phyloP scores from a whole-genome alignment of 441 rosid genomes.

The Pelargonium citronellum region DNA sequence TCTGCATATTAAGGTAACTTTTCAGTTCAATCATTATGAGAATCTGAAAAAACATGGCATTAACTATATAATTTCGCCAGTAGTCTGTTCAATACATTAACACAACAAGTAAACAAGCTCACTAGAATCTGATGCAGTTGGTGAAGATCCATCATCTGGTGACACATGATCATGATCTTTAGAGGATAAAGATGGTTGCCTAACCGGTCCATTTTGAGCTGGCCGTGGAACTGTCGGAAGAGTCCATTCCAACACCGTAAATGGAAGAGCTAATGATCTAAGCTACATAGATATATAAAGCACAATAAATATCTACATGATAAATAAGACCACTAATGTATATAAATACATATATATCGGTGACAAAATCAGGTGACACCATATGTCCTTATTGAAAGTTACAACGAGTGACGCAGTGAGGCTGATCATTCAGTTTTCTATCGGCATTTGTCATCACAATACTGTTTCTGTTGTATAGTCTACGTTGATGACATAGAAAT shows the following conservation, averaged over 20 bases:
- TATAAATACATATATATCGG: neutral
- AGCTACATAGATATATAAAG: slow-evolving; percentile 65
- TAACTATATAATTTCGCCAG: slow-evolving; percentile 16
- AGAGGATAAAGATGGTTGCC: slow-evolving; percentile 39
- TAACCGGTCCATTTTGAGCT: slow-evolving; percentile 50
- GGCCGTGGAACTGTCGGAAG: slow-evolving; percentile 94
- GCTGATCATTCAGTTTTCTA: too few relatives aligned
- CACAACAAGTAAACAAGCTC: slow-evolving; percentile 33
- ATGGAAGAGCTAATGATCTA: slow-evolving; percentile 99
- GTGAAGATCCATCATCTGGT: slow-evolving; percentile 48
- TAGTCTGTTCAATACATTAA: slow-evolving; percentile 15
- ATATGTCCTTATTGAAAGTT: neutral
- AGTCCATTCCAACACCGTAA: slow-evolving; percentile 98
- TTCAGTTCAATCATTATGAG: slow-evolving; percentile 20
- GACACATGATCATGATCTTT: slow-evolving; percentile 32
- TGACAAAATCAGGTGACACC: neutral
- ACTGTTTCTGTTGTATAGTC: too few relatives aligned
- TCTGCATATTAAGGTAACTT: slow-evolving; percentile 37
- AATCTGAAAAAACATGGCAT: slow-evolving; percentile 8
- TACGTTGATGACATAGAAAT: too few relatives aligned
- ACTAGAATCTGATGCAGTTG: slow-evolving; percentile 65
- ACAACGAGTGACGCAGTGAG: neutral
- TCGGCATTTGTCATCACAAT: too few relatives aligned
- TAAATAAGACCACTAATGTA: neutral
- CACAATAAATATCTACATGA: slow-evolving; percentile 38